phyloP scores from a whole-genome alignment of 495 filamentous ascomycete genomes.

The Aspergillus heteromorphus region DNA sequence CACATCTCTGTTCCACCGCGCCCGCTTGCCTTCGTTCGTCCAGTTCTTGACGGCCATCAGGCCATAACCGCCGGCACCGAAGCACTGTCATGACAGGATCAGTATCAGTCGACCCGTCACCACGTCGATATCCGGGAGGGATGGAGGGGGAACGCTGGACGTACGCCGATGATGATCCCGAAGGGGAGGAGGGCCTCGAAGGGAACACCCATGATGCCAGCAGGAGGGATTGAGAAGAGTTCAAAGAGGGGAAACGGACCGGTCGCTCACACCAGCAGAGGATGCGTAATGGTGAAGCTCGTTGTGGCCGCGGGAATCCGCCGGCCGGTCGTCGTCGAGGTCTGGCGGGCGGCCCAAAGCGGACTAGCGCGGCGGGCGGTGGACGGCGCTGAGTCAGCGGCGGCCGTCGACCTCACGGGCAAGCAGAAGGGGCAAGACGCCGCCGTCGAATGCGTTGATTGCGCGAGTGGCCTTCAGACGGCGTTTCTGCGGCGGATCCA shows the following conservation, averaged over 20 bases:
- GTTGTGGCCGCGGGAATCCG: constrained; percentile 9
- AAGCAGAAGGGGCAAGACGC: constrained; percentile 35
- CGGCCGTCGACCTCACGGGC: constrained; percentile 37
- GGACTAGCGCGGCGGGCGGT: constrained; percentile 29
- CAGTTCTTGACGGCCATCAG: constrained; percentile 67
- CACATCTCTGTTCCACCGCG: constrained; percentile 75
- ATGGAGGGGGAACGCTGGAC: constrained; percentile 28
- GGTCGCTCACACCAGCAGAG: constrained; percentile 9
- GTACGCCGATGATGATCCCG: constrained; percentile 79
- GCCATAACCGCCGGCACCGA: constrained; percentile 73
- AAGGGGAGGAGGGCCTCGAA: constrained; percentile 95
- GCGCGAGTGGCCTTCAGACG: constrained; percentile 22
- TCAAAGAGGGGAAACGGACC: constrained; percentile 1
- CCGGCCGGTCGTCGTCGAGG: constrained; percentile 13
- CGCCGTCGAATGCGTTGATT: constrained; percentile 35
- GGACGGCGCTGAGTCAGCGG: constrained; percentile 37
- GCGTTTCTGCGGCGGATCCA: constrained; percentile 28
- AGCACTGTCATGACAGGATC: constrained; percentile 71
- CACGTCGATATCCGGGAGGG: too few relatives aligned
- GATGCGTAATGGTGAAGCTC: constrained; percentile 15
- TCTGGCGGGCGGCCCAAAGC: constrained; percentile 27
- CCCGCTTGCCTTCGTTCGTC: constrained; percentile 84
- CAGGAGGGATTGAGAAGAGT: neutral
- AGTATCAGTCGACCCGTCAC: neutral
- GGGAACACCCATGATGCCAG: constrained; percentile 76